phyloP scores from a whole-genome alignment of 805 yeast species.

The Schwanniomyces polymorphus region DNA sequence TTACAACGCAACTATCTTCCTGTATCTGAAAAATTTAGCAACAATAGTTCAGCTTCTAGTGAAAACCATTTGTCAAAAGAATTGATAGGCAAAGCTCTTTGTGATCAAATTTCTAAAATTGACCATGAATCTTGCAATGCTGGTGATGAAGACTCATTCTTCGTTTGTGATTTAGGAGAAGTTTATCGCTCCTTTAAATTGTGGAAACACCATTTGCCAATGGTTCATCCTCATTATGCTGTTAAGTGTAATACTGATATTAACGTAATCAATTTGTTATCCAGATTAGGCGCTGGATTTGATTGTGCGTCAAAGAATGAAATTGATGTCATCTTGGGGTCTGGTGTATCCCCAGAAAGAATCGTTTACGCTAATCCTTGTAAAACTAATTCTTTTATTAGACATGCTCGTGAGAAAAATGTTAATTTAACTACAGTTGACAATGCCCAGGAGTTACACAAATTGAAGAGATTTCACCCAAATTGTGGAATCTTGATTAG shows the following conservation, averaged over 20 bases:
- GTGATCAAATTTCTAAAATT: conserved; percentile 39
- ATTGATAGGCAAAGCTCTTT: conserved; percentile 40
- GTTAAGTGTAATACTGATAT: conserved; percentile 88
- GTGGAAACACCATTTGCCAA: conserved; percentile 69
- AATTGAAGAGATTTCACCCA: conserved; percentile 69
- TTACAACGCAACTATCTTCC: not conserved
- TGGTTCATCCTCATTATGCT: conserved; percentile 87
- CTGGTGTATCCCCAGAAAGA: conserved; percentile 64
- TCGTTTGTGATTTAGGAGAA: conserved; percentile 81
- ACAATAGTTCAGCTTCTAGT: not conserved
- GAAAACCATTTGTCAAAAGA: not conserved
- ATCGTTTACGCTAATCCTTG: conserved; percentile 94
- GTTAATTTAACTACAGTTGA: conserved; percentile 86
- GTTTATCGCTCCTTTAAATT: conserved; percentile 57
- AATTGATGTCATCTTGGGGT: conserved; percentile 60
- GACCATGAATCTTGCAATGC: conserved; percentile 63
- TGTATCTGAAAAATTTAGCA: not conserved
- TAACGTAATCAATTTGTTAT: conserved; percentile 56
- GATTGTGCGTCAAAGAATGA: conserved; percentile 94
- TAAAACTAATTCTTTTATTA: conserved; percentile 78
- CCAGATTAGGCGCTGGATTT: conserved; percentile 67
- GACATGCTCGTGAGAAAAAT: conserved; percentile 58
- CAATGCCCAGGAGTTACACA: conserved; percentile 79
- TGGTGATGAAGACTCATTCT: conserved; percentile 84
- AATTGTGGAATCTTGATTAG: conserved; percentile 70